Evolutionary conservation across 192 early-diverging fungal species (phyloP).

Genomic region (Podochytrium sp.): DNA sequence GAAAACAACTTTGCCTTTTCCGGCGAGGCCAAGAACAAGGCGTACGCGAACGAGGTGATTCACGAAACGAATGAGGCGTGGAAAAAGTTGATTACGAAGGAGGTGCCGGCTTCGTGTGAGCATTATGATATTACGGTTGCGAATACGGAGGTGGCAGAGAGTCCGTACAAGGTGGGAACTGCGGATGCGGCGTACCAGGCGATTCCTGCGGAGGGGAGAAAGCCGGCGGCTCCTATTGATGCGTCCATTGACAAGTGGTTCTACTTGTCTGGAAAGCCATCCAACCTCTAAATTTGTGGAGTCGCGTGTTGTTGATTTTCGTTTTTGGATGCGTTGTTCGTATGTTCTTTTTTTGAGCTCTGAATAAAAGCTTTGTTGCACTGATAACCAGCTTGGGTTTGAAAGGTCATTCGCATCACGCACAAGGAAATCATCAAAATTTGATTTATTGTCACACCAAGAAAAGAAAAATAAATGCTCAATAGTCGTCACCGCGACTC

Average conservation of each 20-base stretch:
- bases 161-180: conserved; percentile 70
- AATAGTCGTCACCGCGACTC: conserved; percentile 76
- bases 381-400: no score
- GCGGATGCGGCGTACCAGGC: conserved; percentile 61
- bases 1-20: conserved; percentile 99
- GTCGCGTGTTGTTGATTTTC: no score
- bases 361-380: neutral
- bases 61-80: conserved; percentile 94
- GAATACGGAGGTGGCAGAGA: conserved; percentile 68
- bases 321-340: no score
- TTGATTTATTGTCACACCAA: no score
- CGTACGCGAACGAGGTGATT: conserved; percentile 89
- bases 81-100: conserved; percentile 76
- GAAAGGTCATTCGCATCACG: no score
- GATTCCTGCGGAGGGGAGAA: conserved; percentile 53
- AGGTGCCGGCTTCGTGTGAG: conserved; percentile 65
- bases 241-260: conserved; percentile 98
- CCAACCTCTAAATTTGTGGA: conserved; percentile 52
- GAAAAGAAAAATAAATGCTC: no score
- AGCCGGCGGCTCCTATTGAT: conserved; percentile 74
- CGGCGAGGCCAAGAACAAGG: conserved; percentile 72
- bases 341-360: neutral
- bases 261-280: conserved; percentile 81
- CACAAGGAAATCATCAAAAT: no score
- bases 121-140: conserved; percentile 71